Conservation (phyloP, 2,329 filamentous ascomycete genomes). For the Phoma sp. region DNA sequence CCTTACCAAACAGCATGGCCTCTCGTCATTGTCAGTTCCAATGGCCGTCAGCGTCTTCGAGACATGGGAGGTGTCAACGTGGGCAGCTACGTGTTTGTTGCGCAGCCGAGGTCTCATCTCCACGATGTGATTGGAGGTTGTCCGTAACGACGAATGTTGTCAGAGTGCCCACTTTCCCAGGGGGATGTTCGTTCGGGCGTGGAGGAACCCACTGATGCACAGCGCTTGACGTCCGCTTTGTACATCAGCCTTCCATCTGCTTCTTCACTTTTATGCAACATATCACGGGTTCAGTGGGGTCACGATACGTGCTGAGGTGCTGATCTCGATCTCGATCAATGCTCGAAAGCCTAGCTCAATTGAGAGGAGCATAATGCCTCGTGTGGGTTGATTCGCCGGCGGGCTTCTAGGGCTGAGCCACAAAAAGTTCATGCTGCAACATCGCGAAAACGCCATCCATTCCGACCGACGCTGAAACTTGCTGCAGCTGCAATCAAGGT, state of each 20-base stretch:
- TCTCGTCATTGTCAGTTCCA: background rate
- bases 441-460: too few species aligned
- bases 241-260: constrained; percentile 11
- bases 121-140: background rate
- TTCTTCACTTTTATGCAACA: constrained; percentile 9
- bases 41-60: background rate
- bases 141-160: constrained; percentile 8
- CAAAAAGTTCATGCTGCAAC: background rate
- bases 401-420: constrained; percentile 16
- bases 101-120: constrained; percentile 4
- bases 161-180: constrained; percentile 1
- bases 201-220: constrained; percentile 9
- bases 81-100: background rate
- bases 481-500: background rate
- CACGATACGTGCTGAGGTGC: constrained; percentile 3
- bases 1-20: background rate
- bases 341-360: constrained; percentile 12
- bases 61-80: background rate
- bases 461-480: background rate
- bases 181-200: background rate
- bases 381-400: constrained; percentile 14
- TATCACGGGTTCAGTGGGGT: constrained; percentile 13
- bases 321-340: constrained; percentile 15
- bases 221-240: constrained; percentile 14
- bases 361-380: constrained; percentile 9